phyloP scores from a whole-genome alignment of 169 alveolate species.

The Plasmodium inui region DNA sequence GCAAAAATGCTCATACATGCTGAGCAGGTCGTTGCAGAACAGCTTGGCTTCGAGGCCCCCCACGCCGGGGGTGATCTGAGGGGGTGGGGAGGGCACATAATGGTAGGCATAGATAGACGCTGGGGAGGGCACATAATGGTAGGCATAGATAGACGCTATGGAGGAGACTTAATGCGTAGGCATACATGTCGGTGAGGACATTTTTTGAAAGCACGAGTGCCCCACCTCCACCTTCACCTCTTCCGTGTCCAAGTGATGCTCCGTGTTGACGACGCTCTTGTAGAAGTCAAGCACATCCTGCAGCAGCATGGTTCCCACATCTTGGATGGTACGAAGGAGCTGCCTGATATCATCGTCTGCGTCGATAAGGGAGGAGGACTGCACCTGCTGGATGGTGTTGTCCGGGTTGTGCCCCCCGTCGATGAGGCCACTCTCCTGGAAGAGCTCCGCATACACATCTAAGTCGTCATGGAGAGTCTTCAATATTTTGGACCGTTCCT shows the following conservation, averaged over 20 bases:
- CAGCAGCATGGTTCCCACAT: not conserved
- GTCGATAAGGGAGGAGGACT: not conserved
- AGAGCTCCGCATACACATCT: slow-evolving; percentile 28
- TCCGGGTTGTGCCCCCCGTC: not conserved
- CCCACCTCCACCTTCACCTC: slow-evolving; percentile 48
- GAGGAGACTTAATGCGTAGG: not conserved
- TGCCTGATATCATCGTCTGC: slow-evolving; percentile 9
- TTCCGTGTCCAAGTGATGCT: slow-evolving; percentile 40
- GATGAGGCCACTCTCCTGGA: not conserved
- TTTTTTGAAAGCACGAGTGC: not conserved
- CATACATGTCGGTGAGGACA: no score
- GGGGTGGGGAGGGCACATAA: not conserved
- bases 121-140: not conserved
- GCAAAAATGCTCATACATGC: slow-evolving; percentile 86
- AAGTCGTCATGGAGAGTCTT: slow-evolving; percentile 19
- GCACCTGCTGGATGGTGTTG: not conserved
- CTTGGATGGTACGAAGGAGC: not conserved
- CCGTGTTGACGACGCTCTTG: slow-evolving; percentile 10
- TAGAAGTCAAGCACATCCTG: slow-evolving; percentile 19
- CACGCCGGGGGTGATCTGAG: slow-evolving; percentile 89
- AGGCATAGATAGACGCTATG: no score
- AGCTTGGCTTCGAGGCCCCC: slow-evolving; percentile 92
- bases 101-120: no score
- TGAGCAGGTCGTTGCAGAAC: slow-evolving; percentile 87
- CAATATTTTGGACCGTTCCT: not conserved